Evolutionary conservation across 1,139 yeast genomes (phyloP), one percentile per base, ranked within the genome.

Genomic region (Hansenula lynferdii): DNA sequence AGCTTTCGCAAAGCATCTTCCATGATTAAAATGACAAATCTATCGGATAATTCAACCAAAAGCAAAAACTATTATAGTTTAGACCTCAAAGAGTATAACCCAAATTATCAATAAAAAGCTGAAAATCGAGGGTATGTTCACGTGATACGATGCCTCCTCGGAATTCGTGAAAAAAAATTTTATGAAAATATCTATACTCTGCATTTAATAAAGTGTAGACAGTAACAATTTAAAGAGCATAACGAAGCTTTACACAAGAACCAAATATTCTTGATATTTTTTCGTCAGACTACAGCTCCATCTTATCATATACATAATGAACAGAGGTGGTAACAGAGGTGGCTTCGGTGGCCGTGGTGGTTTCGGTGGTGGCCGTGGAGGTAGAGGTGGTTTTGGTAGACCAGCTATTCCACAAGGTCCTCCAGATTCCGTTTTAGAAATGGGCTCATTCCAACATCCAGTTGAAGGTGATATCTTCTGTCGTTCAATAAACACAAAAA

Each of bases 391-490:
- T 14, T 56, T 59, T 37, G 67, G 68, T 37, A 62, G 71, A 41
- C 58, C 68, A 45, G 63, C 77, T 22, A 71, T 72, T 28, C 57
- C 66, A 51, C 61, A 75, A 50, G 80, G 84, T 40, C 98, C 98
- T 37, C 98, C 98, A 60, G 97, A 89, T 51, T 71, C 81, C 41
- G 97, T 85, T 29, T 75, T 85, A 56, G 98, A 92, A 67, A 85
- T 94, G 95, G 99, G 99, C 43, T 62, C 85, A 18, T 94, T 89
- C 62, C 56, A 87, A 64, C 96, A 90, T 63, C 75, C 95, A 12
- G 90, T 96, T 64, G 99, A 94, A 67, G 97, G 96, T 44, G 98
- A 94, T 60, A 85, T 94, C 60, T 95, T 94, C 40, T 92, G 97
- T 70, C 87, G 92, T 59, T 87, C 97, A 36, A 85, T 85, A 57